Percentiles rank a stretch among this genome's conserved stretches.
Evolutionary conservation across 148 eudicot species (phyloP).

Genomic region (Talinum fruticosum): DNA sequence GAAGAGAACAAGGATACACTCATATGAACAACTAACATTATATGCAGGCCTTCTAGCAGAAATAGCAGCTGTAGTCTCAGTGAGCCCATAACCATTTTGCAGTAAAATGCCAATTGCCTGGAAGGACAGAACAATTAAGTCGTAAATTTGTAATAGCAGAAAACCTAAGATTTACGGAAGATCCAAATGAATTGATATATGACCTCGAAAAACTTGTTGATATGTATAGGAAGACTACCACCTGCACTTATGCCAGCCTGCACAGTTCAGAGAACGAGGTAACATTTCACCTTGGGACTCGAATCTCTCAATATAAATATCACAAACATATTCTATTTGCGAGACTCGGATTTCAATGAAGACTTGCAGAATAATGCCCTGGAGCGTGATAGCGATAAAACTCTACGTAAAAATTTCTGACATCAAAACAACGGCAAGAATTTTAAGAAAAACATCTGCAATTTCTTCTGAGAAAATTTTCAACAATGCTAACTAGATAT

Average conservation of each 20-base stretch:
- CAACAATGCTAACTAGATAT: background rate
- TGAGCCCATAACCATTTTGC: conserved; percentile 91
- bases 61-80: conserved; percentile 81
- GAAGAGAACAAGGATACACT: background rate
- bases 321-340: background rate
- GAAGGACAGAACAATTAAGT: conserved; percentile 16
- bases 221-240: conserved; percentile 78
- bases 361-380: background rate
- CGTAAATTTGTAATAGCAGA: background rate
- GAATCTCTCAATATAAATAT: no score
- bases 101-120: conserved; percentile 79
- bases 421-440: background rate
- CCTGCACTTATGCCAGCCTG: conserved; percentile 98
- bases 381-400: background rate
- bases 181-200: conserved; percentile 18
- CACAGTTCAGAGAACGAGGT: conserved; percentile 18
- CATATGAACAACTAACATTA: conserved; percentile 51
- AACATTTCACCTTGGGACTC: background rate
- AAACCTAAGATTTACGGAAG: conserved; percentile 8
- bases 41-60: conserved; percentile 56
- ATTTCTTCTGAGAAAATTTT: background rate
- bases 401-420: no score
- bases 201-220: conserved; percentile 95
- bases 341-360: no score
- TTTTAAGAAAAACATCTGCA: background rate